Evolutionary conservation across 306 rosid species (phyloP), one percentile per base, ranked within the genome.

Genomic region (Elaeagnus macrophylla): DNA sequence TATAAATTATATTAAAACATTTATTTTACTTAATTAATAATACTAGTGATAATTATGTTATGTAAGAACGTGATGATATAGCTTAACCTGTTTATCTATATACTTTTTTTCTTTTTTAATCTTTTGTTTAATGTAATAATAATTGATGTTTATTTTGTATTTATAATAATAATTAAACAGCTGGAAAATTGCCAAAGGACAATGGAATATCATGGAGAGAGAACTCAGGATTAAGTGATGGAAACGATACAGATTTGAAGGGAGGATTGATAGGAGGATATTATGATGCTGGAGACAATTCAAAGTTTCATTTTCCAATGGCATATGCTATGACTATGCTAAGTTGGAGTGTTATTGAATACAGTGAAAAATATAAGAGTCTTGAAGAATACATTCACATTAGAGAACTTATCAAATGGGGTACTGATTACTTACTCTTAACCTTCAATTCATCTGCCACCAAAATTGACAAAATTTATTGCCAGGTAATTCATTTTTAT

Each of bases 221-320:
- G 6, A 38, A 81, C 47, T 86, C 95, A 0, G 88, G 67, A 7
- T 67, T 86, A 12, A 37, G n/a, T 0, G 93, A 86, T 56, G 91
- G 88, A 10, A 48, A 54, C 0, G 77, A 65, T 69, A 44, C 58
- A 10, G 2, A 12, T 17, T 12, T 56, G 15, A 44, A 83, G 75
- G 58, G 77, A 16, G 67, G 81, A 10, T 77, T 87, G 2, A 60
- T 38, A 5, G 95, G 95, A 2, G 95, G 95, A 15, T 83, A 87
- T 51, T 83, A 87, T 7, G 95, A 87, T 19, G 87, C 93, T 0
- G 95, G 89, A 25, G 89, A 86, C 75, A 83, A 83, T 14, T 43
- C 72, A 0, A 87, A 87, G 38, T 66, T 75, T 10, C 83, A 84
- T 20, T 79, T 87, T 54, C 86, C 95, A 6, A 43, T 87, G 68